A percentile compares a stretch with the other conserved stretches of the same genome.
Conservation (phyloP, 768 basidiomycete species). For the Phanerodontia chrysosporium region DNA sequence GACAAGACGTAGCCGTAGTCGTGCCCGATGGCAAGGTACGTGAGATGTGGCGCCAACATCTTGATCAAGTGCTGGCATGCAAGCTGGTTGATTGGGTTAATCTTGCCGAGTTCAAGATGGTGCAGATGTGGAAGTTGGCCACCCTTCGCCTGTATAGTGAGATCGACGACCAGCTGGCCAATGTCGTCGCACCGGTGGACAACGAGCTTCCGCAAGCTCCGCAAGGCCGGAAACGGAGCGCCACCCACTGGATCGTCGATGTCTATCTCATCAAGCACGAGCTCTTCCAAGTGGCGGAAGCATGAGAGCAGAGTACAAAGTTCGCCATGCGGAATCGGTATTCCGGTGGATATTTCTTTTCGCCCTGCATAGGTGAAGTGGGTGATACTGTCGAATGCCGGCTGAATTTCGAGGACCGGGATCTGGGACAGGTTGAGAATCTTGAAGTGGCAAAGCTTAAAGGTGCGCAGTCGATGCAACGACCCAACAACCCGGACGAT, state of each 20-base stretch:
- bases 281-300: neutral
- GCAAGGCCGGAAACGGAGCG: neutral
- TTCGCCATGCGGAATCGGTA: neutral
- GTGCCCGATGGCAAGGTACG: neutral
- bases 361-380: neutral
- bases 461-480: neutral
- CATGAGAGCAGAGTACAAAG: neutral
- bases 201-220: neutral
- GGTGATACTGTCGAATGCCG: neutral
- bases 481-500: neutral
- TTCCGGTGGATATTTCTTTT: neutral
- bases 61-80: neutral
- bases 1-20: neutral
- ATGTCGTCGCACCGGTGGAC: neutral
- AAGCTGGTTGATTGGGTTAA: neutral
- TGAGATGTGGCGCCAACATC: neutral
- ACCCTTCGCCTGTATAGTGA: neutral
- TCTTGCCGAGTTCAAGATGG: neutral
- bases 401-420: neutral
- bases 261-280: neutral
- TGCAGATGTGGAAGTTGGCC: neutral
- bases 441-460: neutral
- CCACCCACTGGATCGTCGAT: neutral
- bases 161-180: neutral
- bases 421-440: neutral